Base-by-base conservation (phyloP, 225 moss, liverwort and hornwort species). In the Bryum argenteum region DNA sequence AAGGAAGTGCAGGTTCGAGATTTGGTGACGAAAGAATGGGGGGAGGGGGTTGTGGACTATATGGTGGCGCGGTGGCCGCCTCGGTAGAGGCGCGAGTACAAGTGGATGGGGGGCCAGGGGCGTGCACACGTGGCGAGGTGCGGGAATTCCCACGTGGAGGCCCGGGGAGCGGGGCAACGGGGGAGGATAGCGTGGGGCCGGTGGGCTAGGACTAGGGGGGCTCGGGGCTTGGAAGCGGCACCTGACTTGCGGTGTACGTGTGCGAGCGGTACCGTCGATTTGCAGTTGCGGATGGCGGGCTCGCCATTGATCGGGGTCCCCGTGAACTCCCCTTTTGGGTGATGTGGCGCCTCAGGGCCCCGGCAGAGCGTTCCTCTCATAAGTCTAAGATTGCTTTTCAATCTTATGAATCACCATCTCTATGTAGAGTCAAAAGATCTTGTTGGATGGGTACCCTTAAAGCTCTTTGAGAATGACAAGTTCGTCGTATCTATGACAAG, bases 241-340 rank as follows among this genome's bases (percentile, higher is more conserved):
- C 50, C 50, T 72, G 68, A 1, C 81, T 73, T 77, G 77, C 0
- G 17, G 10, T 19, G 52, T 77, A 81, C 81, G 81, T 81, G 77
- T 69, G 24, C 8, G 52, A 17, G 15, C 3, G 54, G 39, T 20
- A 58, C 73, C 73, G 73, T 81, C 10, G 81, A 77, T 73, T 41
- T 51, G 26, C 0, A 8, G 33, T 33, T 17, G 21, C 19, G 38
- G 15, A n/a, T 4, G 21, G 55, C 37, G 57, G 76, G 47, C 12
- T 33, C 33, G 33, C 33, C 33, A 33, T 33, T 6, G 33, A 33
- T 33, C 33, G 7, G 4, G 33, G 1, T 33, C 33, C 28, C 28
- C 28, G 28, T 28, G 28, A 28, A 28, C 28, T 28, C 28, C 5
- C 33, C 33, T 6, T 33, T 33, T 33, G 48, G 47, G 48, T 56